A percentile compares a stretch with the other conserved stretches of the same genome.
These are phyloP conservation scores for Exophiala sp. DNA, from an alignment of 2,329 filamentous ascomycete species.

Conservation along the genomic window DNA sequence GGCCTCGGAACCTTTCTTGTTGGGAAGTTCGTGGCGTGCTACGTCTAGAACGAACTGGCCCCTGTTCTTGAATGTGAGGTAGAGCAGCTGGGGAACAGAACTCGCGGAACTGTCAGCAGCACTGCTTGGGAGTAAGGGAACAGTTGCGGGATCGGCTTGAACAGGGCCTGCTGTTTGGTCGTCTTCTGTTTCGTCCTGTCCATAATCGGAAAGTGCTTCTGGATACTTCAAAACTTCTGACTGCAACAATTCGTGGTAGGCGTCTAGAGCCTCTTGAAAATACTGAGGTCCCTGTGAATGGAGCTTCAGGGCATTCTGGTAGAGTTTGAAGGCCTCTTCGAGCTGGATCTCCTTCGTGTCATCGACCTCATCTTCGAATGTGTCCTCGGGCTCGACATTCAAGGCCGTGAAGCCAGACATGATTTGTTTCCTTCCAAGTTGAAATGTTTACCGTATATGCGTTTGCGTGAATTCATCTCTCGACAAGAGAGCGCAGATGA, in stretches of 20 bases:
- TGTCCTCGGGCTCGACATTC: conserved; percentile 91
- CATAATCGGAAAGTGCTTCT: conserved; percentile 80
- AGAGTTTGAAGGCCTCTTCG: conserved; percentile 92
- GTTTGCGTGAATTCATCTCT: background rate
- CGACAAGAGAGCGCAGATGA: too few species aligned
- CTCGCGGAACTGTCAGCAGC: conserved; percentile 72
- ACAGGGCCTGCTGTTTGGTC: conserved; percentile 17
- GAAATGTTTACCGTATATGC: background rate
- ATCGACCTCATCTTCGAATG: conserved; percentile 85
- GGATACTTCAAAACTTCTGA: conserved; percentile 94
- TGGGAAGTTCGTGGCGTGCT: conserved; percentile 53
- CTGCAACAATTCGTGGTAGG: conserved; percentile 79
- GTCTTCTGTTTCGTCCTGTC: conserved; percentile 57
- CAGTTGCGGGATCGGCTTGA: conserved; percentile 25
- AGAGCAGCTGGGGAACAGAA: conserved; percentile 82
- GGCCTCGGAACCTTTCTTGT: conserved; percentile 4
- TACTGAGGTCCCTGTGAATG: conserved; percentile 80
- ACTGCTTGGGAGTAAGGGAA: conserved; percentile 49
- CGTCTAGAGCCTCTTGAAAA: conserved; percentile 71
- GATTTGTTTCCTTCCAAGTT: background rate
- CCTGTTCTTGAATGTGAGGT: conserved; percentile 92
- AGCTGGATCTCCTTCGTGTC: conserved; percentile 96
- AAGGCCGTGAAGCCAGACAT: conserved; percentile 29
- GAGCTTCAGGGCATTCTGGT: conserved; percentile 84
- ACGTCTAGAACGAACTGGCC: conserved; percentile 86